Base-by-base conservation (phyloP, 192 early-diverging fungal species). In the Phlyctochytrium arcticum region DNA sequence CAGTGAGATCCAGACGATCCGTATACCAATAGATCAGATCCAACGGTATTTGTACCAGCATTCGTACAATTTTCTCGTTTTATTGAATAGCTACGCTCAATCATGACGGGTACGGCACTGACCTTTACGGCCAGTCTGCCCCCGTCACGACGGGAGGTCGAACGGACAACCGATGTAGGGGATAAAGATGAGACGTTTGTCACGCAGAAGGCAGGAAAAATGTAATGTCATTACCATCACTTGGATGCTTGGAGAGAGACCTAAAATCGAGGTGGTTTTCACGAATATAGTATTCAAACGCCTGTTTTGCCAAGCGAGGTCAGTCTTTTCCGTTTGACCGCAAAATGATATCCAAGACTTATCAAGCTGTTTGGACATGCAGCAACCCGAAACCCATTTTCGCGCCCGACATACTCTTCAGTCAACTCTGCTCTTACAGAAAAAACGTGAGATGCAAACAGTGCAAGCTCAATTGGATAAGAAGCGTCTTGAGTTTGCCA, bases 401-500 rank as follows among this genome's bases (percentile, higher is more conserved):
- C 70, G 77, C 19, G 69, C 74, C 36, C 55, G 74, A 27, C 39
- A 74, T 19, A 78, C 78, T 23, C 56, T 85, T 36, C 84, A 85
- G 35, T 83, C 80, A 6, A 85, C 84, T 30, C 66, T 85, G 26
- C 64, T 85, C 34, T 70, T 85, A 7, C 80, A 79, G 50, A 85
- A 85, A 51, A 85, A 85, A 59, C 75, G 76, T 48, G 84, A 85
- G 47, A 85, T 85, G 80, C 57, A 77, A 44, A 36, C 67, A 12
- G 80, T 85, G 5, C 84, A 85, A 51, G 50, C 57, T 29, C 65
- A 68, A 50, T 68, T 85, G 51, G 84, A 85, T 44, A 72, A 81
- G 59, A 72, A 76, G 56, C 61, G 84, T 19, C 44, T 70, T 8
- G 84, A 85, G 58, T 85, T 85, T 67, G 54, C 77, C 4, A 84